Conservation (phyloP, 2,329 filamentous ascomycete genomes). For the Fusarium equiseti region DNA sequence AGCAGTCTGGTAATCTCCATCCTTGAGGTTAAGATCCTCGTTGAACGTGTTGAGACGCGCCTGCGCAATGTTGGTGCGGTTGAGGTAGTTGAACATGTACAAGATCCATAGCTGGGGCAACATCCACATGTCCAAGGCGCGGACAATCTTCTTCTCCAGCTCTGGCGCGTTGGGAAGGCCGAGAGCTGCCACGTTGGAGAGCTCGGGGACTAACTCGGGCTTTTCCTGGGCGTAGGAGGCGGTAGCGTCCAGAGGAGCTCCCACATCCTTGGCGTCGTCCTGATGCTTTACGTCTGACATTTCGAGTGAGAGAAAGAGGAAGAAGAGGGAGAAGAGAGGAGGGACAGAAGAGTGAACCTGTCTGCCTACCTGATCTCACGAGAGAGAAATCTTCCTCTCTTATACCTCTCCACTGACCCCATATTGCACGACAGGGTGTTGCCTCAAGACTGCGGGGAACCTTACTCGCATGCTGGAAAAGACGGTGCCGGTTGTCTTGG, state of each 20-base stretch:
- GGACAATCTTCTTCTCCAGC: constrained; percentile 37
- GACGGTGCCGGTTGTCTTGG: constrained; percentile 34
- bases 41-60: constrained; percentile 34
- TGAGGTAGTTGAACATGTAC: constrained; percentile 43
- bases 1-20: constrained; percentile 39
- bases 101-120: constrained; percentile 40
- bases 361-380: not conserved
- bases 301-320: not conserved
- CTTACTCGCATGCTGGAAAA: constrained; percentile 7
- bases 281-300: constrained; percentile 32
- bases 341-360: constrained; percentile 1
- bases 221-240: constrained; percentile 28
- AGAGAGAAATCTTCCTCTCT: not conserved
- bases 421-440: constrained; percentile 12
- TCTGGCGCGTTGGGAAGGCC: constrained; percentile 16
- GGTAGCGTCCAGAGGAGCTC: not conserved
- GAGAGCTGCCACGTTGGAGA: constrained; percentile 33
- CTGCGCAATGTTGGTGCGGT: constrained; percentile 38
- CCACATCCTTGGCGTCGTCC: not conserved
- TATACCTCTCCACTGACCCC: constrained; percentile 10
- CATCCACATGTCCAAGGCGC: constrained; percentile 33
- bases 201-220: constrained; percentile 4
- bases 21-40: constrained; percentile 34
- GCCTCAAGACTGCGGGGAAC: constrained; percentile 27
- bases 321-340: not conserved